phyloP scores from a whole-genome alignment of 164 flowering plant genomes.

The Santalum album region DNA sequence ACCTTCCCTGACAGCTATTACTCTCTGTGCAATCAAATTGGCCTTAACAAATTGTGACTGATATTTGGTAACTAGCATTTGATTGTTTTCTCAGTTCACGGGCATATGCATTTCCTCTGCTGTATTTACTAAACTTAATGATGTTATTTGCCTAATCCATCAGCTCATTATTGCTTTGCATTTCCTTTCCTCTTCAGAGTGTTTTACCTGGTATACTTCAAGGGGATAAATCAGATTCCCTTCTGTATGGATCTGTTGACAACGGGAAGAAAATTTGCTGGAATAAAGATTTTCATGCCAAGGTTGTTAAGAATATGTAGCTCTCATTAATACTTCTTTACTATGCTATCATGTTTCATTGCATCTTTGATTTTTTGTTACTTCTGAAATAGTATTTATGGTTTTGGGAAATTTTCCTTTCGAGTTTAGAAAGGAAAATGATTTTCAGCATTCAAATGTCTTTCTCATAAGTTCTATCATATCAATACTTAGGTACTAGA shows the following conservation, averaged over 20 bases:
- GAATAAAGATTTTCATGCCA: conserved; percentile 92
- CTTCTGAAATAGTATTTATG: not conserved
- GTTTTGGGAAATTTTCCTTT: not conserved
- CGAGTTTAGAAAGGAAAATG: not conserved
- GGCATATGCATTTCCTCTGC: too few species aligned
- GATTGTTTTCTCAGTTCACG: too few species aligned
- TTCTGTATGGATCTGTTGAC: conserved; percentile 97
- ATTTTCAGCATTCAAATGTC: not conserved
- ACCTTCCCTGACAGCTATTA: too few species aligned
- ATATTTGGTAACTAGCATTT: too few species aligned
- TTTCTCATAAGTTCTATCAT: not conserved
- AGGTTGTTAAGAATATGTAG: conserved; percentile 38
- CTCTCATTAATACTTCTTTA: too few species aligned
- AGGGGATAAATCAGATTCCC: conserved; percentile 98
- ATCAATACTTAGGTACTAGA: conserved; percentile 54
- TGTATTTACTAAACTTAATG: too few species aligned
- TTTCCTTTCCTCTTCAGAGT: conserved; percentile 45
- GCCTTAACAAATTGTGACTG: too few species aligned
- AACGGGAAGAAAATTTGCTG: conserved; percentile 99
- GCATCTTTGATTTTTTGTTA: not conserved
- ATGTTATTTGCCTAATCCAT: not conserved
- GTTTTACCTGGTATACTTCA: conserved; percentile 98
- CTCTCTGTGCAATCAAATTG: too few species aligned
- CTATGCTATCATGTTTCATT: too few species aligned
- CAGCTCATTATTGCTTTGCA: conserved; percentile 1